Evolutionary conservation across 1,284 basidiomycete species (phyloP), one percentile per base, ranked within the genome.

Genomic region (Rhodofomes roseus): DNA sequence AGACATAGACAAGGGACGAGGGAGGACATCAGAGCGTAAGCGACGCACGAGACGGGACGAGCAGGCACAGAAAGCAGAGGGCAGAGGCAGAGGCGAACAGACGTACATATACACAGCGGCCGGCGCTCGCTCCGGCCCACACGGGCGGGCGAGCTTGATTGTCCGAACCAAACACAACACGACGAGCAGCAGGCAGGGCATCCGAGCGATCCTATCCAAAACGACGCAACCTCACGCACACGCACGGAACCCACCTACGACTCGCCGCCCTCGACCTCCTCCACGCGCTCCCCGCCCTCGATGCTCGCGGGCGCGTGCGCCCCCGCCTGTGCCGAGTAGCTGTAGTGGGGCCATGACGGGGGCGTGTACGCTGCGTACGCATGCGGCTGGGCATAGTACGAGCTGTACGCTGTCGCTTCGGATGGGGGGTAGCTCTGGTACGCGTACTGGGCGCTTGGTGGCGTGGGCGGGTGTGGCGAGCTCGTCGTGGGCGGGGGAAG

Each of bases 401-500:
- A 58, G 20, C 63, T 56, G 48, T 66, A 65, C 6, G 51, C 51
- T 6, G 50, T 55, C 44, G 53, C 1, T 48, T 27, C 51, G 4
- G 20, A 22, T n/a, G 36, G n/a, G 9, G 67, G 63, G 34, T 62
- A 66, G 1, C 60, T 61, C 2, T 63, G 60, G 31, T 65, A 66
- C 25, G 51, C 62, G 41, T 58, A 59, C 40, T 46, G 57, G 29
- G 41, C 64, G n/a, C 60, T 58, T 1, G 70, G 68, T 1, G 71
- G 70, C 2, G 71, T 67, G 0, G 70, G 70, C 5, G 67, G 66
- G 4, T 46, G 27, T 6, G 71, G 71, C 22, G 68, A 64, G 1
- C 65, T 59, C 2, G 68, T 56, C 1, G 66, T 56, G 6, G 66
- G 61, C 22, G 69, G 61, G 3, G 65, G 58, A 16, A 57, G 46